Evolutionary conservation across 495 filamentous ascomycete species (phyloP), one percentile per base, ranked within the genome.

Genomic region (Filosporella fistucella): DNA sequence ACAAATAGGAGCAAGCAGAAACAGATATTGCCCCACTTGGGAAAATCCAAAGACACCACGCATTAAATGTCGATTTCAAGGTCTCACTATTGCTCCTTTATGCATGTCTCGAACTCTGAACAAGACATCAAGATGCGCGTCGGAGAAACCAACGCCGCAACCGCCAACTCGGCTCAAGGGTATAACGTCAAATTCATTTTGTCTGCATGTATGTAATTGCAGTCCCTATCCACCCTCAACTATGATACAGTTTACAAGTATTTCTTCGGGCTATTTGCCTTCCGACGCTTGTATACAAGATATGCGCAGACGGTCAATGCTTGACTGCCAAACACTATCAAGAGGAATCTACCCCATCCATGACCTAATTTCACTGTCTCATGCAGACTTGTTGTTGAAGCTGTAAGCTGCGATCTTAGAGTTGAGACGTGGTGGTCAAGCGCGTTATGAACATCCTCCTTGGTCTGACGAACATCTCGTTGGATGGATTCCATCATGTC

Each of bases 261-360:
- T 64, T 98, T 98, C 81, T 96, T 96, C 25, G 90, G 88, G 59
- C 77, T 75, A 50, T 75, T 78, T 11, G 75, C 71, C 66, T 85
- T 83, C 54, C 83, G 79, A 51, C 82, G 73, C 74, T 96, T 95
- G 68, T 97, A 96, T 36, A 83, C 60, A 17, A 91, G 58, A 64
- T 90, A 98, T 14, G 70, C 76, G 7, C 59, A 79, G 2, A 77
- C 78, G 17, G 93, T 62, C 59, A 90, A 43, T 20, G 83, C 59
- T 69, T 97, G 91, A 56, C 88, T 81, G 24, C 76, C 79, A 37
- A 98, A 70, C 32, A 95, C 74, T 28, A 89, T 65, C 62, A 85
- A 74, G 47, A 95, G 70, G 55, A 94, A 80, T 57, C 79, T 75
- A 20, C 80, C 78, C 72, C 95, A 81, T 28, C 82, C 80, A 0